Percentiles rank a stretch among this genome's conserved stretches.
Conservation (phyloP, 2,329 filamentous ascomycete species). For the Monosporascus sp. region DNA sequence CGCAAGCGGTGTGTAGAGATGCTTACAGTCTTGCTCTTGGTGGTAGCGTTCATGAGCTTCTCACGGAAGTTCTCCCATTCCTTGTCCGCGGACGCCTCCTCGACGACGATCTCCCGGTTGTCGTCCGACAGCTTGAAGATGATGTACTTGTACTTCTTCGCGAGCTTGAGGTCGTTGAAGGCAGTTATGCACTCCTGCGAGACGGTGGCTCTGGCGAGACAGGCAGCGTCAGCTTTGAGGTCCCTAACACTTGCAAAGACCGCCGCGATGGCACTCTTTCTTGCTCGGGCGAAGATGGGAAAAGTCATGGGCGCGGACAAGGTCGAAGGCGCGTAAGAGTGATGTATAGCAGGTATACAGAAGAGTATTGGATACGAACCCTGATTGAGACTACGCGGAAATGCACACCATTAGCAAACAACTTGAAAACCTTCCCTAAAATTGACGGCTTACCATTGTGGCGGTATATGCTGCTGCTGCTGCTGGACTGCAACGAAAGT, state of each 20-base stretch:
- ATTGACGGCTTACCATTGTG: slow-evolving; percentile 23
- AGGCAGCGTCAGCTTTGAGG: slow-evolving; percentile 3
- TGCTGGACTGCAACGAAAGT: slow-evolving; percentile 10
- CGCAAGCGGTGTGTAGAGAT: too few species aligned
- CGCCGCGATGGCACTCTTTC: neutral
- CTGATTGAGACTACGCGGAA: slow-evolving; percentile 57
- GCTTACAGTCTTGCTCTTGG: slow-evolving; percentile 63
- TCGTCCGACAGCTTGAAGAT: slow-evolving; percentile 84
- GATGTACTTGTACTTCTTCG: slow-evolving; percentile 78
- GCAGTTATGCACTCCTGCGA: slow-evolving; percentile 63
- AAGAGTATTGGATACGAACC: slow-evolving; percentile 43
- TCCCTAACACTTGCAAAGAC: neutral
- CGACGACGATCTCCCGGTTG: slow-evolving; percentile 76
- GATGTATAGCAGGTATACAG: slow-evolving; percentile 14
- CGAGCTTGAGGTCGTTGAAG: slow-evolving; percentile 80
- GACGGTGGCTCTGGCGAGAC: slow-evolving; percentile 58
- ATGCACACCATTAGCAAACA: slow-evolving; percentile 13
- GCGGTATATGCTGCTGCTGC: slow-evolving; percentile 14
- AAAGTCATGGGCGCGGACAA: neutral
- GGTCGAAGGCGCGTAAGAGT: slow-evolving; percentile 3
- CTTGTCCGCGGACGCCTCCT: slow-evolving; percentile 61
- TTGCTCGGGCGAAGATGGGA: neutral
- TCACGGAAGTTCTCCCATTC: slow-evolving; percentile 72
- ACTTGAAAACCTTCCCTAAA: neutral
- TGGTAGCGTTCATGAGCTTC: slow-evolving; percentile 68